Conservation (phyloP, 768 basidiomycete species). For the Sistotremastrum suecicum region DNA sequence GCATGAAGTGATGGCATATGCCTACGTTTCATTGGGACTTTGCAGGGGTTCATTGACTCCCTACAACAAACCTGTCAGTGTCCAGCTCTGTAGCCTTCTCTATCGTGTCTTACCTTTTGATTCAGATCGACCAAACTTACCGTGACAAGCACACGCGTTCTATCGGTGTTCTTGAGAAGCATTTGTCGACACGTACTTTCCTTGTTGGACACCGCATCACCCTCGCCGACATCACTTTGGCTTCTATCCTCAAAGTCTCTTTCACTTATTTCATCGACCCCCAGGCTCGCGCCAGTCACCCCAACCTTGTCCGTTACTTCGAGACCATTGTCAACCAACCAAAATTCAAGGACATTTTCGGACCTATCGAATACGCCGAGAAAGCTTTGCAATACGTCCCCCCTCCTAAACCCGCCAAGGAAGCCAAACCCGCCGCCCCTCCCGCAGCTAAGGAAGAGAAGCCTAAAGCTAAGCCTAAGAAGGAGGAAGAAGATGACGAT, state of each 20-base stretch:
- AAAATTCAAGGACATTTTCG: constrained; percentile 52
- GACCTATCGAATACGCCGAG: constrained; percentile 44
- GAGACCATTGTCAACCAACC: constrained; percentile 86
- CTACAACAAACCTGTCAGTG: constrained; percentile 73
- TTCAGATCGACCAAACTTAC: constrained; percentile 43
- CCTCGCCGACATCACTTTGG: constrained; percentile 72
- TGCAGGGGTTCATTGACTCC: constrained; percentile 34
- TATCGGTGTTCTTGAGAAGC: constrained; percentile 54
- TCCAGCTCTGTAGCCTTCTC: neutral
- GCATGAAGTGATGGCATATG: constrained; percentile 35
- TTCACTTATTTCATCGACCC: constrained; percentile 48
- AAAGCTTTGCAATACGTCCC: constrained; percentile 59
- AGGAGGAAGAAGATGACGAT: constrained; percentile 47
- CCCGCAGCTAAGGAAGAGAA: constrained; percentile 32
- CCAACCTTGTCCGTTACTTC: constrained; percentile 70
- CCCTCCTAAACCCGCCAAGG: constrained; percentile 51
- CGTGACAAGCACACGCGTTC: constrained; percentile 40
- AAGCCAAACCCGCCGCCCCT: constrained; percentile 17
- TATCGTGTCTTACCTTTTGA: neutral
- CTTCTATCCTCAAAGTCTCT: constrained; percentile 39
- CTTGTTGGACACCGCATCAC: constrained; percentile 92
- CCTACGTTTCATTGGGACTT: constrained; percentile 26
- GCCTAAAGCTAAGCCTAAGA: constrained; percentile 48
- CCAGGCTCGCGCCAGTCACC: constrained; percentile 44
- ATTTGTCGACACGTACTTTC: constrained; percentile 72